Evolutionary conservation across 164 flowering plant species (phyloP), one percentile per base, ranked within the genome.

Genomic region (Magnolia kwangsiensis): DNA sequence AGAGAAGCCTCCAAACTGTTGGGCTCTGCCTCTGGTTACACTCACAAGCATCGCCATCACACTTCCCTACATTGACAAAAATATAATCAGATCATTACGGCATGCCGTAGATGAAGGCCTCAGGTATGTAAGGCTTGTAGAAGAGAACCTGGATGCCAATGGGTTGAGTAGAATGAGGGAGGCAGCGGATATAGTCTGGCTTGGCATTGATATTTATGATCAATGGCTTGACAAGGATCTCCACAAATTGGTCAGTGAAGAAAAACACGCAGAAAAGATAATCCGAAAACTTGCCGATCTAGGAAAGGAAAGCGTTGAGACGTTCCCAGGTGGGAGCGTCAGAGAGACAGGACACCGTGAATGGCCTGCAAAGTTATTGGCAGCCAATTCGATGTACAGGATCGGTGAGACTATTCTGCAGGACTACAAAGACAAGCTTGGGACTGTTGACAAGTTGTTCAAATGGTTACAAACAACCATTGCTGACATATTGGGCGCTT

Each of bases 11-110:
- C 87, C 86, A 1, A 84, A 88, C 20, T 81, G 85, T 77, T 91
- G 92, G 95, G 86, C 89, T 72, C 90, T 91, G 70, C 88, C 92
- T 23, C 71, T 89, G 29, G 91, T 84, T 78, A 89, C 91, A 72
- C 81, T 89, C 45, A 81, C 89, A 59, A 84, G 86, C 83, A 87
- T 89, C 65, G 89, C 88, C 50, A 67, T 87, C 37, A 84, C 93
- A 65, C 84, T 88, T 64, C 89, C 91, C n/a, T 75, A 78, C 68
- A 77, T 83, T 21, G 80, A 83, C 8, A 6, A 27, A 27, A 27
- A 27, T 27, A 27, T 27, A 27, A 27, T 27, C 29, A 27, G 29
- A 27, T 27, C 29, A 45, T 0, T 0, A 31, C 21, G 58, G 27
- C 18, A 66, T 67, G 74, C 82, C 4, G 89, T 89, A 7, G 51